phyloP scores from a whole-genome alignment of 2,329 filamentous ascomycete genomes.

The Elsinoe arachidis region DNA sequence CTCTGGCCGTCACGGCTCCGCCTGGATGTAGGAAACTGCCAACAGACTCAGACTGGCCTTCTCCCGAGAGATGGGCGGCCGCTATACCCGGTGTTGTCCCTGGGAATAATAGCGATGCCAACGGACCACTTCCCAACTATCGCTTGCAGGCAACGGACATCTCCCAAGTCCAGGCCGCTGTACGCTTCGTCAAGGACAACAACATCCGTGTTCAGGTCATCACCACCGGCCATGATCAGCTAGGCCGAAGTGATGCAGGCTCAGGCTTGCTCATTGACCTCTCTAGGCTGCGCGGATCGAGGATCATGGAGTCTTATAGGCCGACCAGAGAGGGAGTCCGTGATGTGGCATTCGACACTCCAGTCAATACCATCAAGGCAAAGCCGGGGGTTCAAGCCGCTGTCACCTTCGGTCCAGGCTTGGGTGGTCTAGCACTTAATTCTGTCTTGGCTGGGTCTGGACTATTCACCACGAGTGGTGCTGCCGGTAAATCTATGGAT shows the following conservation, averaged over 20 bases:
- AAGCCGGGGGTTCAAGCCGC: not conserved
- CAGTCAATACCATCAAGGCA: not conserved
- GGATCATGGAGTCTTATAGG: not conserved
- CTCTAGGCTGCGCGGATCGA: not conserved
- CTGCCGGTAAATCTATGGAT: not conserved
- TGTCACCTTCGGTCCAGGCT: not conserved
- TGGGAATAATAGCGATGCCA: not conserved
- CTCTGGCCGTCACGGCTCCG: not conserved
- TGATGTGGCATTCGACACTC: not conserved
- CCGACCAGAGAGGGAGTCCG: not conserved
- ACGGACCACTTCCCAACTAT: not conserved
- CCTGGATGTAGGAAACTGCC: not conserved
- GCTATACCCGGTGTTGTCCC: not conserved
- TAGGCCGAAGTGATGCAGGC: not conserved
- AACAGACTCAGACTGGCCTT: not conserved
- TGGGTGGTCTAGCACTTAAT: not conserved
- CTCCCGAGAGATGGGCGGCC: not conserved
- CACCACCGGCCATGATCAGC: not conserved
- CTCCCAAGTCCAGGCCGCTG: not conserved
- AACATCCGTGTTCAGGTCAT: not conserved
- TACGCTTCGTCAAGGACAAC: not conserved
- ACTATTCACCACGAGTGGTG: not conserved
- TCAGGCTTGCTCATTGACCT: not conserved
- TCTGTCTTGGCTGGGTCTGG: not conserved
- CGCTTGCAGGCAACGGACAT: not conserved